A percentile compares a stretch with the other conserved stretches of the same genome.
Conservation (phyloP, 2,329 filamentous ascomycete species). For the Pseudocercospora crystallina region DNA sequence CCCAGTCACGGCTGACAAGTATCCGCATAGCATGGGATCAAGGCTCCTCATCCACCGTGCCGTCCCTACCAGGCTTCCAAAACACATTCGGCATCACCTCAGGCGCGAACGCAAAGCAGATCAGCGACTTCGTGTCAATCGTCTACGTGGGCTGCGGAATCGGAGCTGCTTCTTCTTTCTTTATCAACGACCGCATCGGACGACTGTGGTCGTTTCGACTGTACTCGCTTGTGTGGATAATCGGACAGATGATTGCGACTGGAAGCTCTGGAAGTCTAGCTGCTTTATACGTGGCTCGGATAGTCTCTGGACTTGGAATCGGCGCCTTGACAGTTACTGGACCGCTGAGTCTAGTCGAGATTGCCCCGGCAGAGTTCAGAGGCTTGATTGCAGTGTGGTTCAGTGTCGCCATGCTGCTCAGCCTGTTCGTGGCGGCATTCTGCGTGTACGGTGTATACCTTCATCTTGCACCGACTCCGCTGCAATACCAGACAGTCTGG, state of each 20-base stretch:
- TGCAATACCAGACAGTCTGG: conserved; percentile 39
- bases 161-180: conserved; percentile 38
- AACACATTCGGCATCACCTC: conserved; percentile 37
- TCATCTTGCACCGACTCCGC: conserved; percentile 29
- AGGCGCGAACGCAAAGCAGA: conserved; percentile 28
- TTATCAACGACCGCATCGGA: conserved; percentile 43
- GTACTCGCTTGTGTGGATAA: conserved; percentile 38
- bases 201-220: conserved; percentile 43
- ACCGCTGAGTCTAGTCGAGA: conserved; percentile 42
- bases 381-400: conserved; percentile 43
- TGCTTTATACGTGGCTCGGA: conserved; percentile 39
- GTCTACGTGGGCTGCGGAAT: conserved; percentile 39
- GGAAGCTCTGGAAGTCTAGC: conserved; percentile 25
- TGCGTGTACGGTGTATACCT: conserved; percentile 38
- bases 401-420: conserved; percentile 39
- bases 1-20: not conserved
- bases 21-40: conserved; percentile 38
- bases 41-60: conserved; percentile 34
- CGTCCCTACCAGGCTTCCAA: conserved; percentile 40
- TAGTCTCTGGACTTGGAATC: conserved; percentile 42
- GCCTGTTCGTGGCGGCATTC: conserved; percentile 36
- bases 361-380: conserved; percentile 42
- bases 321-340: conserved; percentile 42
- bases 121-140: conserved; percentile 41
- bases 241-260: conserved; percentile 38